A percentile compares a stretch with the other conserved stretches of the same genome.
Conservation (phyloP, 108 stramenopile genomes). For the Mediolabrus comicus region DNA sequence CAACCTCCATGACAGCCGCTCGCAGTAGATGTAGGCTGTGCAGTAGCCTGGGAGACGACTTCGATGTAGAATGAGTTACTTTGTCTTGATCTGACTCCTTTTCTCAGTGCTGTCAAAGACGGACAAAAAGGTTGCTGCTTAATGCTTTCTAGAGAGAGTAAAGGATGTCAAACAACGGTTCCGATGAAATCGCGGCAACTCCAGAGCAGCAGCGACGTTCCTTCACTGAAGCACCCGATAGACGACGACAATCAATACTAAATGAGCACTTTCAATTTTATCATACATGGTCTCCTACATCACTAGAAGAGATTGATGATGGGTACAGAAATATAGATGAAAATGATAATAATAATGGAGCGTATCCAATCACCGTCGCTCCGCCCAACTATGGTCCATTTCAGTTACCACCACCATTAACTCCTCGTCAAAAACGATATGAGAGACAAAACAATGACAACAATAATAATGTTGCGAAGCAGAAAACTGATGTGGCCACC, state of each 20-base stretch:
- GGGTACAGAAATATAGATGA: background rate
- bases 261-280: slow-evolving; percentile 25
- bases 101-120: no score
- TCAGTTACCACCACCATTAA: background rate
- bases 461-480: background rate
- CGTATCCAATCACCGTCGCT: slow-evolving; percentile 22
- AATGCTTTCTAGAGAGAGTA: no score
- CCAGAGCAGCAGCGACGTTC: background rate
- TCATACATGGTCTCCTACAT: slow-evolving; percentile 22
- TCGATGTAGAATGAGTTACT: no score
- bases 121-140: no score
- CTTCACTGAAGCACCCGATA: no score
- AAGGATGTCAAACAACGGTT: background rate
- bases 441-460: background rate
- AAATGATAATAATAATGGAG: background rate
- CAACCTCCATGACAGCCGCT: background rate
- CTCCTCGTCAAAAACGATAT: background rate
- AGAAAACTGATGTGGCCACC: background rate
- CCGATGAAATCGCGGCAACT: background rate
- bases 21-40: no score
- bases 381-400: slow-evolving; percentile 26
- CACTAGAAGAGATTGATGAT: slow-evolving; percentile 13
- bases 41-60: no score
- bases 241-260: background rate
- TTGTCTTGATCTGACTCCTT: no score